Base-by-base conservation (phyloP, 2,329 filamentous ascomycete species). In the Scolecobasidium constrictum region DNA sequence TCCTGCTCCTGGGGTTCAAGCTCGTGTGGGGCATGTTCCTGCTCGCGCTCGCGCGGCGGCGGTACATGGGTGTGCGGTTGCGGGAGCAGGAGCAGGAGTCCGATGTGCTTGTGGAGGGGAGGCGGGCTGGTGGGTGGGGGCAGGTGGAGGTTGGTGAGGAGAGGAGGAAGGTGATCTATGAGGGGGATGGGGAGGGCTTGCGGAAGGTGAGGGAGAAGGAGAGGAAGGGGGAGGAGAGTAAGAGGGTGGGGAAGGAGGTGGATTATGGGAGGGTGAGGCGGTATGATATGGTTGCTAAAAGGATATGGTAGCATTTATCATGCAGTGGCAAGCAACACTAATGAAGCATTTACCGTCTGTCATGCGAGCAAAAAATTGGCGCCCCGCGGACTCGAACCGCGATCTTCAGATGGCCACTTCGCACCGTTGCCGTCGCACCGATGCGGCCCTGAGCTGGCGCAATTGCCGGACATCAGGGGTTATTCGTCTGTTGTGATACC, bases 231-330 rank as follows among this genome's bases (percentile, higher is more conserved):
- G 71, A 71, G 18, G 64, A 59, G 46, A 64, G 71, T 26, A 65
- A 38, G 28, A 20, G 36, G 33, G 40, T 43, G 20, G 42, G 53
- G 44, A 52, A 55, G 47, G 59, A 61, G 43, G 72, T 75, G 41
- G 77, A 75, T 58, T 77, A 77, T 62, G 83, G 72, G 55, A 77
- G 66, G 58, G 86, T 78, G 48, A 77, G 72, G 52, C 73, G 92
- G 53, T 98, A 95, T 65, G 86, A 87, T 57, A 95, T 96, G 92
- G 81, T 87, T 53, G 86, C 86, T 1, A 96, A 95, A 72, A 75
- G 92, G 58, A 98, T 98, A 53, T 98, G 92, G 92, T 96, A 64
- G 54, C 21, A 18, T 16, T 13, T n/a, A n/a, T n/a, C n/a, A n/a
- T n/a, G n/a, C n/a, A n/a, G n/a, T n/a, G n/a, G n/a, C n/a, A n/a